Evolutionary conservation across 2,329 filamentous ascomycete genomes (phyloP), one percentile per base, ranked within the genome.

Genomic region (Escovopsis sp.): DNA sequence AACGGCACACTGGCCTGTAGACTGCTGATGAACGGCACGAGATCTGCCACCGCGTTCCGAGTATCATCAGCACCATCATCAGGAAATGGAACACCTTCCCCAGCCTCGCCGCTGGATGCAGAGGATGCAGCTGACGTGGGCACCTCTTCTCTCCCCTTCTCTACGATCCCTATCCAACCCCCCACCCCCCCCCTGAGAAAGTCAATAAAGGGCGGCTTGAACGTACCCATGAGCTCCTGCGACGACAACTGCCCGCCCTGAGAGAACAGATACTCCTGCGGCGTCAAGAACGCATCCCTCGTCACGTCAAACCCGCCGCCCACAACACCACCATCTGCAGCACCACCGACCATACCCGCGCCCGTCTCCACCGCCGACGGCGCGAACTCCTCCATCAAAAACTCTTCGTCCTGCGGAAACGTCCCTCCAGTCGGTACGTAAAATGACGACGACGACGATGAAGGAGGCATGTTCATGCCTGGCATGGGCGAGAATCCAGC

Each of bases 401-500:
- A 39, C 13, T 46, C 44, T 18, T 46, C 31, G 4, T 33, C 44
- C 37, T 26, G 42, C 12, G 43, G 48, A 16, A 55, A 57, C 4
- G 53, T 48, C 23, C 53, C 54, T 17, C 50, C 55, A 11, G 52
- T 48, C 8, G 56, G 45, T 14, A 57, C 50, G 40, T 54, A 55
- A 34, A 47, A 40, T 7, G 52, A 45, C 29, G 56, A 52, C 23
- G 62, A 58, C n/a, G n/a, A n/a, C n/a, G n/a, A n/a, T n/a, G n/a
- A n/a, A n/a, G n/a, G n/a, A n/a, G n/a, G 7, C 41, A 58, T 48
- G 30, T 66, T 58, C 7, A 45, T 46, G 21, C 61, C 43, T 31
- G 59, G 52, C 16, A 65, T 44, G 3, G 64, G 66, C 16, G 65
- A 68, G 27, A 62, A 44, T 28, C 47, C 51, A 19, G 46, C 45